phyloP scores from a whole-genome alignment of 257 asterid genomes.

The Echites panduratus region DNA sequence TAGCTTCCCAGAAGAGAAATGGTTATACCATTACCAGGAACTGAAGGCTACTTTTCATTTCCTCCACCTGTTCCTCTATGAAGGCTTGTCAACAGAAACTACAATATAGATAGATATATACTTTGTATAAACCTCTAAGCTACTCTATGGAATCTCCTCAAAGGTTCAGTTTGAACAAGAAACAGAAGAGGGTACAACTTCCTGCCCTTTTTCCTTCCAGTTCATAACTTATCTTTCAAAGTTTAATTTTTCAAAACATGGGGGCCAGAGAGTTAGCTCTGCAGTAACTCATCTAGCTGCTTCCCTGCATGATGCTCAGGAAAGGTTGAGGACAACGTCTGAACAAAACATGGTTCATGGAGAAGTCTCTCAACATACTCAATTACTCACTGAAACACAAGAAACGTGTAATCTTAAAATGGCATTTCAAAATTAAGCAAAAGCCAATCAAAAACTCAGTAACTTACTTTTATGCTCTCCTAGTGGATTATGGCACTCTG shows the following conservation, averaged over 20 bases:
- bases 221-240: background rate
- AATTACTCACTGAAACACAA: background rate
- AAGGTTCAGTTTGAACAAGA: background rate
- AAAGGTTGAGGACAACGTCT: background rate
- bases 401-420: background rate
- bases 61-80: background rate
- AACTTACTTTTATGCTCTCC: conserved; percentile 27
- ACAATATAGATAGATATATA: background rate
- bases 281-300: background rate
- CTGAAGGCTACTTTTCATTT: background rate
- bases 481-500: conserved; percentile 58
- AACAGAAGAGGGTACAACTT: background rate
- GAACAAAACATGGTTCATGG: conserved; percentile 1
- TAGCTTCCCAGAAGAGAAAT: background rate
- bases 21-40: background rate
- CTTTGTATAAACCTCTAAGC: background rate
- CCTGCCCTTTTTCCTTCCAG: background rate
- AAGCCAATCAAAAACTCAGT: background rate
- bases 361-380: background rate
- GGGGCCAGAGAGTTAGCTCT: background rate
- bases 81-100: background rate
- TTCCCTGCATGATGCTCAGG: conserved; percentile 3
- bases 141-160: background rate
- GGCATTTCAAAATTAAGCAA: background rate
- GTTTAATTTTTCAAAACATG: background rate